Evolutionary conservation across 169 alveolate species (phyloP).

Genomic region (Eimeria necatrix): DNA sequence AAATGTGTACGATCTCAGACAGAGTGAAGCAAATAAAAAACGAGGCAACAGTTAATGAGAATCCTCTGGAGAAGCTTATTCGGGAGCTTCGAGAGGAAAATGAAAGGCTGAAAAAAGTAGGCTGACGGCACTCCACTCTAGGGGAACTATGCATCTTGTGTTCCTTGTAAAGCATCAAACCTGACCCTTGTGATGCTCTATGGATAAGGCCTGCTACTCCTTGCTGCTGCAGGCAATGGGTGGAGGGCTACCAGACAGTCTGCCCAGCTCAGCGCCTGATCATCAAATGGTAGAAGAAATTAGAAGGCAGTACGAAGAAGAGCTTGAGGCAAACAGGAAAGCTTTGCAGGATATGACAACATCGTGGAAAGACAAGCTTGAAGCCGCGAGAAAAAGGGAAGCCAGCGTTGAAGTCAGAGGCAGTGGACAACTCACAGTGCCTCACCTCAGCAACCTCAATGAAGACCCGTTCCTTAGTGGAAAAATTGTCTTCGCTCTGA

Average conservation of each 20-base stretch:
- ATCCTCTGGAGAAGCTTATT: conserved; percentile 92
- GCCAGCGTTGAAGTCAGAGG: conserved; percentile 82
- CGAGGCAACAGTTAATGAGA: conserved; percentile 92
- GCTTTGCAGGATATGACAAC: conserved; percentile 85
- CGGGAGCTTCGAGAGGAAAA: conserved; percentile 90
- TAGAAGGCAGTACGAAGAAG: conserved; percentile 82
- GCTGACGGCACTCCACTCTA: neutral
- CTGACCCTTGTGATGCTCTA: neutral
- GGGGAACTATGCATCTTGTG: neutral
- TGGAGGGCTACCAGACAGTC: conserved; percentile 40
- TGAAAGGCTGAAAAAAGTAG: conserved; percentile 77
- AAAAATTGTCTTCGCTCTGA: conserved; percentile 83
- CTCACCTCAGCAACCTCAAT: conserved; percentile 88
- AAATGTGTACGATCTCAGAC: conserved; percentile 35
- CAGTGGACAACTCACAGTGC: conserved; percentile 84
- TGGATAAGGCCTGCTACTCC: neutral
- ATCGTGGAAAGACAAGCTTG: conserved; percentile 82
- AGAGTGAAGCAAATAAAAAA: conserved; percentile 94
- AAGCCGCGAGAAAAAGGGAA: conserved; percentile 71
- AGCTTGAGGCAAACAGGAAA: conserved; percentile 81
- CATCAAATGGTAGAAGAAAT: conserved; percentile 74
- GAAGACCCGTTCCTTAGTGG: conserved; percentile 94
- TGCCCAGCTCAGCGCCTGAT: conserved; percentile 85
- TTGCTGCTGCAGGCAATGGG: conserved; percentile 71
- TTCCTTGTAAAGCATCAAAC: neutral